A percentile compares a stretch with the other conserved stretches of the same genome.
Evolutionary conservation across 805 yeast genomes (phyloP).

Genomic region (Yarrowia yakushimensis): DNA sequence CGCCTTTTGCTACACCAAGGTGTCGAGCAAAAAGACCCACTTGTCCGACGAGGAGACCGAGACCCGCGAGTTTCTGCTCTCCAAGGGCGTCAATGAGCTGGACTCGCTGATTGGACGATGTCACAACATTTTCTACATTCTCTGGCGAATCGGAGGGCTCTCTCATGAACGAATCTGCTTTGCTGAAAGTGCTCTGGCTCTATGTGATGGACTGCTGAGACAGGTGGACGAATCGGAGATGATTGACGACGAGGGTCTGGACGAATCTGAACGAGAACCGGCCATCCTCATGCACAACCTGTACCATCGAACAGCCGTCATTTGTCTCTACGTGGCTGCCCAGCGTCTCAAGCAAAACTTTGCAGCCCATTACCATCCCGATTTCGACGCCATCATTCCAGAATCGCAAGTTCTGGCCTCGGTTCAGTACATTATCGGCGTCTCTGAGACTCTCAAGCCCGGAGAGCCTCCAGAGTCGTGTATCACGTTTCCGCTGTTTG

Average conservation of each 20-base stretch:
- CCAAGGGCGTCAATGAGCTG: slow-evolving; percentile 25
- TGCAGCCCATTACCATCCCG: slow-evolving; percentile 25
- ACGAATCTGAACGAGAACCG: neutral
- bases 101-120: slow-evolving; percentile 24
- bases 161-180: slow-evolving; percentile 18
- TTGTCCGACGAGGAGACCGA: slow-evolving; percentile 15
- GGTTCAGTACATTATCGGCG: slow-evolving; percentile 19
- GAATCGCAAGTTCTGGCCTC: neutral
- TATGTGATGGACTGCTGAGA: slow-evolving; percentile 12
- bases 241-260: slow-evolving; percentile 17
- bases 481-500: slow-evolving; percentile 18
- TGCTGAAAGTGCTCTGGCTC: slow-evolving; percentile 22
- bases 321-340: slow-evolving; percentile 18
- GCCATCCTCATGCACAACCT: slow-evolving; percentile 23
- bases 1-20: slow-evolving; percentile 23
- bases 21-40: slow-evolving; percentile 14
- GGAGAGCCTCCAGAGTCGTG: slow-evolving; percentile 24
- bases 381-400: slow-evolving; percentile 17
- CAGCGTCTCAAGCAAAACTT: slow-evolving; percentile 21
- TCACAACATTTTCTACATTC: slow-evolving; percentile 24
- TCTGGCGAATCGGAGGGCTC: slow-evolving; percentile 22
- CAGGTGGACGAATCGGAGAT: slow-evolving; percentile 15
- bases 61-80: slow-evolving; percentile 8
- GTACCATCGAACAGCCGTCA: slow-evolving; percentile 18
- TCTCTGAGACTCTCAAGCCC: slow-evolving; percentile 19